These are phyloP conservation scores for Rhizopus delemar DNA, from an alignment of 371 early-diverging fungal genomes.

Conservation along the genomic window DNA sequence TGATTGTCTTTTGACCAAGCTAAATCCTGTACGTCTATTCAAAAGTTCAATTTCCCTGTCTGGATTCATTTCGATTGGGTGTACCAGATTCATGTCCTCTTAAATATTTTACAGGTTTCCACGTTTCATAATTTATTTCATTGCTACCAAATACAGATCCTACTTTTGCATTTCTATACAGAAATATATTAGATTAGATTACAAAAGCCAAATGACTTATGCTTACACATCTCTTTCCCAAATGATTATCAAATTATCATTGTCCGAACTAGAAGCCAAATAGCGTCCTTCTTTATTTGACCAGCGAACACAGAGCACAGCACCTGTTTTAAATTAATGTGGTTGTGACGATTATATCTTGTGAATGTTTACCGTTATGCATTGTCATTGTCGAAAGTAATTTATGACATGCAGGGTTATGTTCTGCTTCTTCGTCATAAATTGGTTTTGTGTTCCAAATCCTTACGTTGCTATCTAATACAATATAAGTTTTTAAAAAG, in stretches of 20 bases:
- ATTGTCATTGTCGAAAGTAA: constrained; percentile 79
- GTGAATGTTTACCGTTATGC: constrained; percentile 71
- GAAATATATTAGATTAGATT: background rate
- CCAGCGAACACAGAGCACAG: constrained; percentile 92
- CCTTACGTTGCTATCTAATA: constrained; percentile 76
- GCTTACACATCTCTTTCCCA: constrained; percentile 80
- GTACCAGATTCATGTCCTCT: constrained; percentile 90
- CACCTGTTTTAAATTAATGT: constrained; percentile 51
- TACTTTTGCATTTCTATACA: constrained; percentile 37
- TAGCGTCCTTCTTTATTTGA: constrained; percentile 70
- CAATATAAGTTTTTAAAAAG: constrained; percentile 2
- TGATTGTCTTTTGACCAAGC: constrained; percentile 91
- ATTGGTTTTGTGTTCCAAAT: constrained; percentile 81
- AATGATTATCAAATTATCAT: constrained; percentile 83
- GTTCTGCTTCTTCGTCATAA: constrained; percentile 54
- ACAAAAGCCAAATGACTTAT: background rate
- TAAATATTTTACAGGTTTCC: constrained; percentile 79
- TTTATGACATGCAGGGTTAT: constrained; percentile 57
- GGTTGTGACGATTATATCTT: background rate
- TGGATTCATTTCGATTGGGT: background rate
- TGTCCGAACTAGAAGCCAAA: constrained; percentile 90
- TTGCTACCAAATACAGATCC: constrained; percentile 58
- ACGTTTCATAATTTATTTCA: constrained; percentile 71
- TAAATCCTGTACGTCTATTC: constrained; percentile 85
- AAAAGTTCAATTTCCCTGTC: background rate